Base-by-base conservation (phyloP, 208 protist species). In the Trypanosoma rangeli region DNA sequence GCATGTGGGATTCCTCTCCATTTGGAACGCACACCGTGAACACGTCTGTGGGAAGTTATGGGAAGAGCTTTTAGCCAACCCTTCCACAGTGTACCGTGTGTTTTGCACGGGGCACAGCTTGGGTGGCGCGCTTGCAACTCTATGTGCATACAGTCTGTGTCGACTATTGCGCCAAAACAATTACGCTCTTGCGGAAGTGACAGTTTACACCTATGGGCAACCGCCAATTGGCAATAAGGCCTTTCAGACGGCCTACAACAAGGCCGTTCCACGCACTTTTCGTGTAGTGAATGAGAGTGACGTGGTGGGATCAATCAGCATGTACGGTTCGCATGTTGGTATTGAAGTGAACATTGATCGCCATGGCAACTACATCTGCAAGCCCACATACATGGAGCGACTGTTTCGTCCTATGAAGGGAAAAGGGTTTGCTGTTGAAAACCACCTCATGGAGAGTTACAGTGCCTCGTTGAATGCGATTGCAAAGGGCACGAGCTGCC, bases 241-340 rank as follows among this genome's bases (percentile, higher is more conserved):
- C 7, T 97, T 95, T 64, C 74, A 80, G 42, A 59, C 58, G 15
- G 60, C 80, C 12, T 97, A 95, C 81, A 80, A 97, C 77, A 83
- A 86, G 39, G 70, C 74, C 33, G 84, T 97, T 16, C 89, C 89
- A 37, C 84, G 92, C 52, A 84, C 86, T 1, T 97, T 95, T 75
- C 83, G 87, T 42, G 74, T 97, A 37, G 81, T 94, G 53, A 97
- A 97, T 68, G 91, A 97, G 66, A 94, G 84, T 65, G 93, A 97
- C 76, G 50, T 86, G 24, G 82, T 97, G 8, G 76, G 80, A 35
- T 76, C 74, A 20, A 85, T 94, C 68, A 60, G 64, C 8, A 78
- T 90, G 61, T 91, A 91, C 39, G 86, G 86, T 39, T 86, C 76
- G 71, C 90, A 95, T 68, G 80, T 93, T 22, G 93, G 93, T 18